Evolutionary conservation across 2,329 filamentous ascomycete species (phyloP), one percentile per base, ranked within the genome.

Genomic region (Diaporthe aspalathi): DNA sequence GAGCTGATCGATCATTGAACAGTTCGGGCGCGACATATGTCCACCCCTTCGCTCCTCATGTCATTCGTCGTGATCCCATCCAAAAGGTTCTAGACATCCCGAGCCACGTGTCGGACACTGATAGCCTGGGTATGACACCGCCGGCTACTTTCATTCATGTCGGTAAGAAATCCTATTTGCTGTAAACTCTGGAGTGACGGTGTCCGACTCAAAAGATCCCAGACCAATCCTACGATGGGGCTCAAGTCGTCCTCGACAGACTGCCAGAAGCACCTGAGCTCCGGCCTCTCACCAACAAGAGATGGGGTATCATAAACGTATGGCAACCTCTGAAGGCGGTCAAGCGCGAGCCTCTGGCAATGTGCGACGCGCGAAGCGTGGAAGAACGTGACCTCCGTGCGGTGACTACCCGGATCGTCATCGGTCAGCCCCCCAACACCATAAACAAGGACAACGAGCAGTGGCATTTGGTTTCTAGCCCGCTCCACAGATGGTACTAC

Each of bases 401-500:
- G 35, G 52, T 54, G 20, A 54, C 52, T 27, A 54, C 52, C 27
- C 52, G 52, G 17, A 54, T 54, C n/a, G 52, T 54, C 29, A 54
- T 54, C 27, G 52, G 52, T 17, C 52, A 35, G 52, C 27, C 52
- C 12, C 52, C 52, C 17, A 54, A 54, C 52, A 54, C 52, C 29
- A 35, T 54, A 27, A 35, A 54, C 16, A 54, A 54, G 52, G 52
- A 54, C 17, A 54, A 54, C n/a, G 52, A 54, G 52, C 52, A 54
- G 17, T 54, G 52, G 52, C 52, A 54, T 54, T 54, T 54, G 52
- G 35, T 29, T n/a, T 35, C 27, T 54, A 82, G 82, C 72, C 76
- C 78, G 0, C 73, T 75, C 7, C 81, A 83, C 71, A 81, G 80
- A 73, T 90, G 87, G 87, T 85, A 85, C 75, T 89, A 84, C 78